phyloP scores from a whole-genome alignment of 306 rosid genomes.

The Delonix regia region DNA sequence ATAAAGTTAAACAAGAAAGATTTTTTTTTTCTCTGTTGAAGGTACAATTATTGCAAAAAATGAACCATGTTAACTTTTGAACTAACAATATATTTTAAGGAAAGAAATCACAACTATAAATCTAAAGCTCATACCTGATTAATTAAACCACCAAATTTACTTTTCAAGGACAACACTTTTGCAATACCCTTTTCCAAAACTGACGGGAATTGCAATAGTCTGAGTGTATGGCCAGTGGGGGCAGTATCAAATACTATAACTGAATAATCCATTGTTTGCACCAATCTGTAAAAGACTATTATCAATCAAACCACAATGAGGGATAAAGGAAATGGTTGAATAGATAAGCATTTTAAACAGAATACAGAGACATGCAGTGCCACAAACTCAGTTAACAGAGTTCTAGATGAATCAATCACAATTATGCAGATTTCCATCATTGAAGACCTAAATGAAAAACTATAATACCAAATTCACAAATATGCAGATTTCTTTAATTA shows the following conservation, averaged over 20 bases:
- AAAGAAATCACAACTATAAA: neutral
- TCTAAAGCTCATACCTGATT: constrained; percentile 51
- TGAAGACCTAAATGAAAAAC: neutral
- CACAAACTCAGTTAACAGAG: neutral
- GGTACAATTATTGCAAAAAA: neutral
- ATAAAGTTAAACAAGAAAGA: neutral
- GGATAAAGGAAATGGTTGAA: neutral
- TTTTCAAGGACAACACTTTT: constrained; percentile 70
- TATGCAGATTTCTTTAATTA: neutral
- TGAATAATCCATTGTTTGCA: constrained; percentile 80
- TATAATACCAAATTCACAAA: neutral
- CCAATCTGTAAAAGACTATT: constrained; percentile 53
- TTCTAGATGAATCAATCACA: neutral
- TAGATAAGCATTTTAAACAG: neutral
- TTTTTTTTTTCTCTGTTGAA: no score
- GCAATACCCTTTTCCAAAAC: constrained; percentile 74
- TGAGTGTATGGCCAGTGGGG: constrained; percentile 77
- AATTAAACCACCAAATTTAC: constrained; percentile 67
- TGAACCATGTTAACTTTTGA: neutral
- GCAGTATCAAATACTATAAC: constrained; percentile 79
- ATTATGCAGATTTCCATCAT: neutral
- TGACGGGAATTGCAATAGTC: constrained; percentile 71
- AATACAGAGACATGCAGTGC: neutral
- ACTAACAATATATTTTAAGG: neutral
- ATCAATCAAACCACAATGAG: neutral